These are phyloP conservation scores for Rhizomucor pusillus DNA, from an alignment of 371 early-diverging fungal genomes.

Conservation along the genomic window DNA sequence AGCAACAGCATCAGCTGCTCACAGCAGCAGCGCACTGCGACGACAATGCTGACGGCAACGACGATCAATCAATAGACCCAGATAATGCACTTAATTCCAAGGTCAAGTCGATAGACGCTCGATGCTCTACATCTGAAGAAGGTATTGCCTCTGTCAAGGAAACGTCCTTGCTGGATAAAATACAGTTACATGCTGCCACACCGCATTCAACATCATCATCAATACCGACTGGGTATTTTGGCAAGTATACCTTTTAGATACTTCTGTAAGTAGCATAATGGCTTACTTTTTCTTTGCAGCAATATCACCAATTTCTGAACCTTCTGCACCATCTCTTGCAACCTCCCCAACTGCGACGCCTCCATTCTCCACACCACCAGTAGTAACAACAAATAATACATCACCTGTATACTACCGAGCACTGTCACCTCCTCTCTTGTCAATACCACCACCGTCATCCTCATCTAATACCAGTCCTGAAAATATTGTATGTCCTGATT, in stretches of 20 bases:
- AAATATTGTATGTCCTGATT: constrained; percentile 30
- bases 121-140: constrained; percentile 19
- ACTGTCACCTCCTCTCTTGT: constrained; percentile 4
- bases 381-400: no score
- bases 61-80: neutral
- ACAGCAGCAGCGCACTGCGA: neutral
- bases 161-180: constrained; percentile 16
- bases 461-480: constrained; percentile 3
- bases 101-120: no score
- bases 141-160: constrained; percentile 18
- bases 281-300: no score
- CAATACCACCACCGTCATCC: no score
- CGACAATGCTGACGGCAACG: neutral
- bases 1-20: constrained; percentile 34
- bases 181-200: constrained; percentile 6
- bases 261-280: no score
- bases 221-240: neutral
- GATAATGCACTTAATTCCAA: no score
- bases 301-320: no score
- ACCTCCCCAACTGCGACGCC: constrained; percentile 3
- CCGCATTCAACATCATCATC: constrained; percentile 5
- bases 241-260: no score
- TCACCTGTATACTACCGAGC: constrained; percentile 11
- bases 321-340: neutral
- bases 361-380: constrained; percentile 17